Conservation (phyloP, 1,139 yeast species). For the Nakaseomyces nivariensis region DNA sequence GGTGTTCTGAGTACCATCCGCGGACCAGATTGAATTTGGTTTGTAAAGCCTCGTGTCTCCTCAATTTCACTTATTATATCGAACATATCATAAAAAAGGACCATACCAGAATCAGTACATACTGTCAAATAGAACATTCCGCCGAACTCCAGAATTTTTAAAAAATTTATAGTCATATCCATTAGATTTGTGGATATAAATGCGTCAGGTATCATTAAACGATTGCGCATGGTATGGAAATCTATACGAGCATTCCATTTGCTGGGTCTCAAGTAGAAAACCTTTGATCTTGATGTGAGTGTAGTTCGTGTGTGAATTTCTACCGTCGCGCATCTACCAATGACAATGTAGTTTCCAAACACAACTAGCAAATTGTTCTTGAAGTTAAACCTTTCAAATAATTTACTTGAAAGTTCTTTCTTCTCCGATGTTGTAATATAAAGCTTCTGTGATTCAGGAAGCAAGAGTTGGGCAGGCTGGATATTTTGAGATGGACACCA, state of each 20-base stretch:
- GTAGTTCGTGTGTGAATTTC: conserved; percentile 5
- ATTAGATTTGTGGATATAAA: conserved; percentile 1
- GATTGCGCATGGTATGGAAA: neutral
- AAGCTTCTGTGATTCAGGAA: conserved; percentile 15
- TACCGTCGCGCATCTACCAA: conserved; percentile 7
- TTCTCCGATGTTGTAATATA: conserved; percentile 5
- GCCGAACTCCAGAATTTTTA: conserved; percentile 12
- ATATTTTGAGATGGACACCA: conserved; percentile 14
- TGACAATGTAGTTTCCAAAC: conserved; percentile 9
- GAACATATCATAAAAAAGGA: conserved; percentile 8
- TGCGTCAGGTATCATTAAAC: conserved; percentile 1
- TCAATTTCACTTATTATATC: conserved; percentile 1
- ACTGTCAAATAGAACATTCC: conserved; percentile 12
- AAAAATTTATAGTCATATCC: conserved; percentile 9
- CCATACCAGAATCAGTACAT: conserved; percentile 12
- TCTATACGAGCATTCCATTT: conserved; percentile 2
- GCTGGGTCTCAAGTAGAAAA: neutral
- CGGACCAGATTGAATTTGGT: conserved; percentile 5
- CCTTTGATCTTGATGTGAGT: neutral
- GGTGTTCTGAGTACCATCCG: conserved; percentile 9
- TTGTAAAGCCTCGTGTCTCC: neutral
- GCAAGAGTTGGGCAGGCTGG: conserved; percentile 16
- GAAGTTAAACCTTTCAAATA: conserved; percentile 6
- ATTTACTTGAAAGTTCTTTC: conserved; percentile 1
- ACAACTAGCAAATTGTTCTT: conserved; percentile 11